These are phyloP conservation scores for Quaeritorhiza haematococci DNA, from an alignment of 371 early-diverging fungal genomes.

Conservation along the genomic window DNA sequence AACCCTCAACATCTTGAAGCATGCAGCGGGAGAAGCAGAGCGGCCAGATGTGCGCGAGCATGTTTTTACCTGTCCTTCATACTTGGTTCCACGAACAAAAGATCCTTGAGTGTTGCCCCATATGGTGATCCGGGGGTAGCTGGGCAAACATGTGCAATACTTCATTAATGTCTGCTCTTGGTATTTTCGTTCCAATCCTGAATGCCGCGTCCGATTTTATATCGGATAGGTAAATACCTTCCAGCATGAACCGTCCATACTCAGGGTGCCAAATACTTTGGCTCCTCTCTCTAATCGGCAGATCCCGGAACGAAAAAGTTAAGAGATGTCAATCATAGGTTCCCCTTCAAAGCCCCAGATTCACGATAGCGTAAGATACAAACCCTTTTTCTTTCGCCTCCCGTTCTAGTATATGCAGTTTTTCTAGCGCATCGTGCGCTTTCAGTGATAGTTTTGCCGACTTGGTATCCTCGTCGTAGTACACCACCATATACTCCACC, in stretches of 20 bases:
- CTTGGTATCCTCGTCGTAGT: slow-evolving; percentile 66
- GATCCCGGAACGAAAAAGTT: no score
- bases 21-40: background rate
- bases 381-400: slow-evolving; percentile 28
- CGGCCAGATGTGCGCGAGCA: background rate
- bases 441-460: slow-evolving; percentile 72
- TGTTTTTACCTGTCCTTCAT: slow-evolving; percentile 67
- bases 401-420: slow-evolving; percentile 67
- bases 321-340: no score
- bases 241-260: slow-evolving; percentile 94
- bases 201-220: no score
- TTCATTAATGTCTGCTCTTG: no score
- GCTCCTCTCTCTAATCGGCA: no score
- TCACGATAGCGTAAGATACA: background rate
- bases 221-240: slow-evolving; percentile 45
- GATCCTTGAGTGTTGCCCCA: slow-evolving; percentile 75
- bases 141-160: no score
- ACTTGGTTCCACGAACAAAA: slow-evolving; percentile 79
- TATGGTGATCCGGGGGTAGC: slow-evolving; percentile 92
- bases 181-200: no score
- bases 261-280: slow-evolving; percentile 85
- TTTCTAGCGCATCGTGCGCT: slow-evolving; percentile 78
- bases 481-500: slow-evolving; percentile 90
- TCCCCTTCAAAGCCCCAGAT: background rate
- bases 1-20: background rate